Percentiles rank a stretch among this genome's conserved stretches.
Conservation (phyloP, 305 asterid species). For the Solanum hybrid region DNA sequence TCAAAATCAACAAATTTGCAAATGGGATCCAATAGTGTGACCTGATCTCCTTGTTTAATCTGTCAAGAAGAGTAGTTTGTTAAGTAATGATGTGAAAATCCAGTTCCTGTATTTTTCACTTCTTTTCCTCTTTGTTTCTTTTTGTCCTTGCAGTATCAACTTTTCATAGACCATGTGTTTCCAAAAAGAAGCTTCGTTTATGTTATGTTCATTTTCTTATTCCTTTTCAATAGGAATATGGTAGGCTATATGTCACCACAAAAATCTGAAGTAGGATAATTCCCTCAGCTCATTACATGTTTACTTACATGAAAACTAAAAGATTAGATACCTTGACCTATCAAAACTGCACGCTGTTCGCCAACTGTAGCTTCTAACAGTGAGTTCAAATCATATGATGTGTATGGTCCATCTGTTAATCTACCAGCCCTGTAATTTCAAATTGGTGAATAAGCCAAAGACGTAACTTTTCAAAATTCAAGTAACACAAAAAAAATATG, state of each 20-base stretch:
- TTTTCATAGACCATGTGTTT: no score
- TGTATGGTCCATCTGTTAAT: slow-evolving; percentile 90
- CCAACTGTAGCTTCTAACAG: slow-evolving; percentile 92
- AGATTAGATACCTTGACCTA: slow-evolving; percentile 68
- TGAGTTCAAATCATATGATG: slow-evolving; percentile 89
- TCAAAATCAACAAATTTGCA: background rate
- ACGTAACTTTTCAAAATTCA: background rate
- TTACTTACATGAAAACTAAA: background rate
- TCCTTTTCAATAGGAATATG: no score
- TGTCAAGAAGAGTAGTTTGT: background rate
- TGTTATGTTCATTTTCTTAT: no score
- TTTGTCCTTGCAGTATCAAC: no score
- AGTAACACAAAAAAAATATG: background rate
- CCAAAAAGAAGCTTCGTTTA: no score
- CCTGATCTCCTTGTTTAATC: background rate
- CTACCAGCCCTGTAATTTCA: slow-evolving; percentile 57
- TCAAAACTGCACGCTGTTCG: slow-evolving; percentile 79
- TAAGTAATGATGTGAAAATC: background rate
- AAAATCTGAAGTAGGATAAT: no score
- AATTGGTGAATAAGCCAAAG: background rate
- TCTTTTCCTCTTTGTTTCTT: no score
- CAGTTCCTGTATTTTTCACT: background rate
- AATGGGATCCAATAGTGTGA: background rate
- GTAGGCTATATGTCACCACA: no score
- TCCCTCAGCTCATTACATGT: background rate